Evolutionary conservation across 169 alveolate species (phyloP).

Genomic region (Condylostoma magnum): DNA sequence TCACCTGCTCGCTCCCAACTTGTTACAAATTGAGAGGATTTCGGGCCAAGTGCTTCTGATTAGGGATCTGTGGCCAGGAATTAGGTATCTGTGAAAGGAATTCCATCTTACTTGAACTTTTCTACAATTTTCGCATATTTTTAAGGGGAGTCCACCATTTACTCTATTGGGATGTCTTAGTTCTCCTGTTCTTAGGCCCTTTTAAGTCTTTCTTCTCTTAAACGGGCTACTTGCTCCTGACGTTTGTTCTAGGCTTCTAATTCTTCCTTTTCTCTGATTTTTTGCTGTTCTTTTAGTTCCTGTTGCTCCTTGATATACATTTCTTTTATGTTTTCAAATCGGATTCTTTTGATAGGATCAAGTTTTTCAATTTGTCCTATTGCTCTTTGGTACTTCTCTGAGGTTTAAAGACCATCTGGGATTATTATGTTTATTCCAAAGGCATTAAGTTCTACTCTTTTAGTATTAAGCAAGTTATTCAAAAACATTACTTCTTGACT

Average conservation of each 20-base stretch:
- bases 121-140: conserved; percentile 27
- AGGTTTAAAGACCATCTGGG: not conserved
- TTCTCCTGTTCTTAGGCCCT: not conserved
- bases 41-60: not conserved
- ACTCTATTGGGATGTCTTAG: conserved; percentile 10
- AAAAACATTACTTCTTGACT: conserved; percentile 33
- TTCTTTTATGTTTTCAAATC: conserved; percentile 8
- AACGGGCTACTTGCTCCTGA: not conserved
- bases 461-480: conserved; percentile 34
- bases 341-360: conserved; percentile 1
- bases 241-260: not conserved
- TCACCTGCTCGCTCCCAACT: conserved; percentile 26
- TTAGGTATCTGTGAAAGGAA: not conserved
- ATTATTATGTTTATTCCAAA: conserved; percentile 28
- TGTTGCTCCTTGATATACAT: not conserved
- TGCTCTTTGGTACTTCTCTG: not conserved
- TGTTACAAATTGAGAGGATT: not conserved
- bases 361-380: not conserved
- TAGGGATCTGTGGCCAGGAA: not conserved
- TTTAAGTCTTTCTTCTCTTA: not conserved
- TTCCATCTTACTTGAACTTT: not conserved
- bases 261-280: not conserved
- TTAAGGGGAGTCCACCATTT: conserved; percentile 20
- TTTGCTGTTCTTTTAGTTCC: not conserved
- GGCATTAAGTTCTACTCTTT: conserved; percentile 44